Base-by-base conservation (phyloP, 2,329 filamentous ascomycete species). In the Trichoderma hamatum region DNA sequence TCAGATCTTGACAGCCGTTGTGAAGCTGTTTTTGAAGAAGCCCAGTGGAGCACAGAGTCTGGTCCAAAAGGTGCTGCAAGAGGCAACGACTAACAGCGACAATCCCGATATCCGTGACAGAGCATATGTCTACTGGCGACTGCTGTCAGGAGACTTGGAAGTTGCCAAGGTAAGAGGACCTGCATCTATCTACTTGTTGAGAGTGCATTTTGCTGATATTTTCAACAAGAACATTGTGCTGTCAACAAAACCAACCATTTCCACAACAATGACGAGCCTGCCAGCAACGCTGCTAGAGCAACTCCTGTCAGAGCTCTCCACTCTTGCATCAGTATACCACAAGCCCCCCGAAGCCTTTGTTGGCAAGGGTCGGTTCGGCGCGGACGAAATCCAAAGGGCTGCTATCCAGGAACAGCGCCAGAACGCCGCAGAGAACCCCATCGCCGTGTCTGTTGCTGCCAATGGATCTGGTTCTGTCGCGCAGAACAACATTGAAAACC, bases 311-410 rank as follows among this genome's bases (percentile, higher is more conserved):
- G 95, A 99, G 80, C 88, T 99, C 36, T 98, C 95, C 14, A 97
- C 96, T 11, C 87, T 99, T 34, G 94, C 96, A 9, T 98, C 95
- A 1, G 96, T 99, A 26, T 99, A 99, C 82, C 96, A 99, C 87
- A 98, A 97, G 82, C 94, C 94, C 10, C 94, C 96, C 55, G 93
- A 97, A 85, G 94, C 95, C n/a, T 99, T 99, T 80, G 91, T 99
- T 69, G 96, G 96, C 74, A 94, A 97, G 81, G 96, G 96, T 52
- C 90, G 95, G 55, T 97, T 93, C 74, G 96, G 95, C 46, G 94
- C 96, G 60, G 94, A 97, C 79, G 94, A 93, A 70, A 93, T 99
- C 76, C 96, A 98, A 81, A 91, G 92, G 73, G 95, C 95, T 62
- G 96, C 96, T 70, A 97, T 99, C 77, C 94, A 97, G 83, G 96